Percentiles rank a stretch among this genome's conserved stretches.
Evolutionary conservation across 306 rosid genomes (phyloP).

Genomic region (Carpinus viminea): DNA sequence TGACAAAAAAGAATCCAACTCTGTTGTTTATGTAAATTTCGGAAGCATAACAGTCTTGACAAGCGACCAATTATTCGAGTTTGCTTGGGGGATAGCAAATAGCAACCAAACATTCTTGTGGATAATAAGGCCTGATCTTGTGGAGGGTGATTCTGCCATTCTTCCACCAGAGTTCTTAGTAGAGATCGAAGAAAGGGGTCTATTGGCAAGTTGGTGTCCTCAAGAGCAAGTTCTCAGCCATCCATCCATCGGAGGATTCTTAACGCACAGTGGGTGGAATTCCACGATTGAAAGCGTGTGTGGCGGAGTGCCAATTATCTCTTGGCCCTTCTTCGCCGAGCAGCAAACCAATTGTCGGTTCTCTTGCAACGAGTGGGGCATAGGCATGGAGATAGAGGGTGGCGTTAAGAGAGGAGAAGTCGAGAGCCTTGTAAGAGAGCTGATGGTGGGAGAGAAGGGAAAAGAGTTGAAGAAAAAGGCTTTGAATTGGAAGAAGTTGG

Average conservation of each 20-base stretch:
- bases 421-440: conserved; percentile 47
- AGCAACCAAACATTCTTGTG: conserved; percentile 51
- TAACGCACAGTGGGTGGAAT: conserved; percentile 80
- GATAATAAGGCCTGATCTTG: conserved; percentile 63
- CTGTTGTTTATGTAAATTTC: conserved; percentile 69
- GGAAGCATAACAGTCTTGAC: conserved; percentile 72
- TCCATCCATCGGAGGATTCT: conserved; percentile 58
- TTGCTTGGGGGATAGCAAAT: conserved; percentile 75
- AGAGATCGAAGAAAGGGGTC: conserved; percentile 40
- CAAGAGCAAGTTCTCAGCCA: conserved; percentile 64
- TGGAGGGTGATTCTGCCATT: conserved; percentile 29
- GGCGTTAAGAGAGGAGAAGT: conserved; percentile 42
- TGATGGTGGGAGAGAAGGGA: conserved; percentile 63
- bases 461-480: conserved; percentile 47
- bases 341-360: conserved; percentile 70
- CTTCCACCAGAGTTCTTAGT: conserved; percentile 40
- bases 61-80: conserved; percentile 48
- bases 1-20: conserved; percentile 30
- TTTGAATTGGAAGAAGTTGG: conserved; percentile 47
- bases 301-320: conserved; percentile 63
- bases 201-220: conserved; percentile 57
- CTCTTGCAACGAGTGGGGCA: conserved; percentile 54
- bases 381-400: conserved; percentile 65
- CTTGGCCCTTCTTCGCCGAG: conserved; percentile 78
- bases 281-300: conserved; percentile 65